Conservation (phyloP, 352 stramenopile genomes). For the Phytophthora fragariaefolia region DNA sequence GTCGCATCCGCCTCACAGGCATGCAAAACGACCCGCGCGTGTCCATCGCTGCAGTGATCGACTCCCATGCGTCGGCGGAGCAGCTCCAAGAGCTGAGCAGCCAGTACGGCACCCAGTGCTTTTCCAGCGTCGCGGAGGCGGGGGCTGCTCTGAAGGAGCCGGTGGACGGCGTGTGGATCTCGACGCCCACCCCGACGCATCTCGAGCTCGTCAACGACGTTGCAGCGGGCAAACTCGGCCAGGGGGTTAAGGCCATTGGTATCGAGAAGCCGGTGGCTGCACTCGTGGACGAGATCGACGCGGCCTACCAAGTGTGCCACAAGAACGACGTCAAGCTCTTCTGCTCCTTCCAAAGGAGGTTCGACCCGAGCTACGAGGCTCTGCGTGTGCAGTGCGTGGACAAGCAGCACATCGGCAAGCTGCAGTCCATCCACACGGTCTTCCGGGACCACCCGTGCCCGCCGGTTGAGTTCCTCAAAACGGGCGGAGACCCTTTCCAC, state of each 20-base stretch:
- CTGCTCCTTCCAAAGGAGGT: conserved; percentile 93
- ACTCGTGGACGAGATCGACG: conserved; percentile 66
- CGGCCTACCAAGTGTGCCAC: conserved; percentile 59
- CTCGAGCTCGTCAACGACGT: conserved; percentile 55
- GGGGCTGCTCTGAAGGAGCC: conserved; percentile 23
- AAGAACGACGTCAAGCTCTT: conserved; percentile 70
- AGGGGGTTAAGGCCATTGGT: conserved; percentile 53
- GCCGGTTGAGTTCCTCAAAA: conserved; percentile 88
- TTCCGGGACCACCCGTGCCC: conserved; percentile 92
- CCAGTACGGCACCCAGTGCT: conserved; percentile 58
- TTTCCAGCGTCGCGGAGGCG: conserved; percentile 44
- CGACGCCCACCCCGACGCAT: conserved; percentile 78
- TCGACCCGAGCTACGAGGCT: conserved; percentile 89
- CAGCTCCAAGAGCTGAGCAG: conserved; percentile 35
- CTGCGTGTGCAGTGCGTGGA: conserved; percentile 55
- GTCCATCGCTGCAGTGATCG: conserved; percentile 68
- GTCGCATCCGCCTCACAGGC: conserved; percentile 65
- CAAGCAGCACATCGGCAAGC: conserved; percentile 56
- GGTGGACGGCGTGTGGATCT: conserved; percentile 75
- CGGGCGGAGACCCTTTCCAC: conserved; percentile 90
- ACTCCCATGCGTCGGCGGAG: conserved; percentile 39
- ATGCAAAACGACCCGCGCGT: conserved; percentile 63
- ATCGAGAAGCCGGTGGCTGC: conserved; percentile 81
- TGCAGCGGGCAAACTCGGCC: conserved; percentile 19
- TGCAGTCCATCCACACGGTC: conserved; percentile 86